Evolutionary conservation across 2,329 filamentous ascomycete genomes (phyloP), one percentile per base, ranked within the genome.

Genomic region (Ophiostoma tasmaniense): DNA sequence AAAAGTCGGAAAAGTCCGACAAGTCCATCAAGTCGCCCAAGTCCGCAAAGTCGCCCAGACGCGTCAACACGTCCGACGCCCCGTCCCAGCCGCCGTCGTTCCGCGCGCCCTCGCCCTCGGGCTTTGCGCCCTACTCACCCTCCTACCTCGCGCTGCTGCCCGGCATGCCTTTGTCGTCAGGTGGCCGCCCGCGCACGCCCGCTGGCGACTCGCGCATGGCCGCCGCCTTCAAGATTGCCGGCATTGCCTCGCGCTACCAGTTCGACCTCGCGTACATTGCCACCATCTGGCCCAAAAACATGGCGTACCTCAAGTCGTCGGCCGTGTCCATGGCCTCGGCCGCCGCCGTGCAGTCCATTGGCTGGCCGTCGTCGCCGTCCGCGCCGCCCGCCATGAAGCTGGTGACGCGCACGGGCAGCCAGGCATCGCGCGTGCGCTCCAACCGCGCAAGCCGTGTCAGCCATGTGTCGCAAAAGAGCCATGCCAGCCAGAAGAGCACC

Each of bases 241-340:
- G 83, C 39, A 85, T 88, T 52, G 85, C 85, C 5, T 80, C 78
- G 3, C 81, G 82, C 67, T 86, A 86, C 75, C 80, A 84, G 67
- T 86, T 88, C 67, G 83, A 86, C 72, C 78, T 87, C 30, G 79
- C 87, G 14, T 88, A 87, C 72, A 81, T 87, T 37, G 81, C 87
- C 71, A 86, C 84, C 71, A 76, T 87, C 17, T 87, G 85, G 85
- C 84, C 85, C 3, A 79, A 75, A 50, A 71, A 74, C 50, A 74
- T 75, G 71, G 45, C 45, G 59, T n/a, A 68, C 68, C 22, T 62
- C 33, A 28, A 55, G 68, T 61, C 64, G 22, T 52, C 45, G 28
- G 35, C 68, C 2, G 20, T 25, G 2, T 37, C 71, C 2, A 13
- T 64, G 11, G 39, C 66, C 13, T 55, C 66, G 17, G 62, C 67